phyloP scores from a whole-genome alignment of 2,329 filamentous ascomycete genomes.

The Aspergillus fructus region DNA sequence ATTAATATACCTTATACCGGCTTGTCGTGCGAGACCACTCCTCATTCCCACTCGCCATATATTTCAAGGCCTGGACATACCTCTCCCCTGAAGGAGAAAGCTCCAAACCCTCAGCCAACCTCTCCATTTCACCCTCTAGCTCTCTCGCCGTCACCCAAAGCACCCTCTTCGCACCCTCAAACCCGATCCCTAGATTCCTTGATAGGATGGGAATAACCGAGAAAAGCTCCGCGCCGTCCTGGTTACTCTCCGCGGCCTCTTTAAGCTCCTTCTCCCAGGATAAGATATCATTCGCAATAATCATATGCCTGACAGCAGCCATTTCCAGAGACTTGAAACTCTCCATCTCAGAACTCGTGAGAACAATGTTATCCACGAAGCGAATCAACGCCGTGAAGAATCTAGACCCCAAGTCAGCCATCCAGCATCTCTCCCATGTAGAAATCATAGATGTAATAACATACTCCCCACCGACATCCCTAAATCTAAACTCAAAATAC shows the following conservation, averaged over 20 bases:
- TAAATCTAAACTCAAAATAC: neutral
- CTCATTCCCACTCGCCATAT: slow-evolving; percentile 1
- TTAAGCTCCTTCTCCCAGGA: neutral
- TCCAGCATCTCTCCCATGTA: neutral
- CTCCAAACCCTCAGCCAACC: neutral
- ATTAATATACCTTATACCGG: neutral
- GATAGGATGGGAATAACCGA: neutral
- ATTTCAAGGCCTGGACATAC: neutral
- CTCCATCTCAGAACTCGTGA: neutral
- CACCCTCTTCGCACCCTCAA: neutral
- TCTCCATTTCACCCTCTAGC: neutral
- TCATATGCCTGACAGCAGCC: neutral
- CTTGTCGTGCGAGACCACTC: neutral
- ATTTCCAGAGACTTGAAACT: neutral
- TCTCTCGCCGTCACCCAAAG: neutral
- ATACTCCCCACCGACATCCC: slow-evolving; percentile 1
- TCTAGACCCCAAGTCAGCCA: neutral
- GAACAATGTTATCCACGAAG: neutral
- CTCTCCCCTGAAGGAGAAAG: neutral
- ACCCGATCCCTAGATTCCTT: neutral
- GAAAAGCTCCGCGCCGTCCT: neutral
- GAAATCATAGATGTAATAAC: neutral
- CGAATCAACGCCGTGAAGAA: neutral
- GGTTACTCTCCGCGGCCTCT: neutral
- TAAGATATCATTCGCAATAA: neutral